Evolutionary conservation across 441 rosid genomes (phyloP), one percentile per base, ranked within the genome.

Genomic region (Bruguiera hainesii): DNA sequence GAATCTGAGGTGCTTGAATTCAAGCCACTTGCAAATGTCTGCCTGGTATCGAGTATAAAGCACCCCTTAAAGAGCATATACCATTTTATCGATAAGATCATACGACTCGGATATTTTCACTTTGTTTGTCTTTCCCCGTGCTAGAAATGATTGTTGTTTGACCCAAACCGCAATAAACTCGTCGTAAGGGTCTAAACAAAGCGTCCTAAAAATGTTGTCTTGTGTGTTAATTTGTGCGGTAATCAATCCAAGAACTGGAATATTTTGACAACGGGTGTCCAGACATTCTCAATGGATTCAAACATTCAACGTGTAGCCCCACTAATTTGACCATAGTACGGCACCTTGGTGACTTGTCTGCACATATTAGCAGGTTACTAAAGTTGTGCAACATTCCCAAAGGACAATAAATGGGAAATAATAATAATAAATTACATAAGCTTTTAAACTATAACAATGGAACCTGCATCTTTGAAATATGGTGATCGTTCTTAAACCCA

Each of bases 251-350:
- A 21, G 60, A 29, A 55, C 56, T 20, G 51, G 72, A 58, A 70
- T 55, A 52, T 56, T 56, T 64, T 42, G 57, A 49, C 15, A 48
- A 64, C 29, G 19, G 48, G 65, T 30, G 63, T 55, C 33, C 79
- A 51, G 50, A 65, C 75, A 74, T 76, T 66, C 73, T 69, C 67
- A 20, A n/a, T 28, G 56, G 26, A 25, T 29, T 71, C 48, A 21
- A 59, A 51, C 25, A 30, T 29, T 71, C 53, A 21, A 59, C 53
- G 1, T 30, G 20, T 20, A 48, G 79, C 79, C 67, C 65, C 69
- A 64, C 70, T 29, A 70, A 23, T 70, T 77, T 72, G 79, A 77
- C 81, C 52, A 16, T 50, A 3, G 2, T 15, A 1, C 15, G 25
- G 18, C 68, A 59, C 46, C 50, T 60, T 61, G 52, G n/a, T 60